These are phyloP conservation scores for Cryphonectria naterciae DNA, from an alignment of 2,329 filamentous ascomycete genomes.

Conservation along the genomic window DNA sequence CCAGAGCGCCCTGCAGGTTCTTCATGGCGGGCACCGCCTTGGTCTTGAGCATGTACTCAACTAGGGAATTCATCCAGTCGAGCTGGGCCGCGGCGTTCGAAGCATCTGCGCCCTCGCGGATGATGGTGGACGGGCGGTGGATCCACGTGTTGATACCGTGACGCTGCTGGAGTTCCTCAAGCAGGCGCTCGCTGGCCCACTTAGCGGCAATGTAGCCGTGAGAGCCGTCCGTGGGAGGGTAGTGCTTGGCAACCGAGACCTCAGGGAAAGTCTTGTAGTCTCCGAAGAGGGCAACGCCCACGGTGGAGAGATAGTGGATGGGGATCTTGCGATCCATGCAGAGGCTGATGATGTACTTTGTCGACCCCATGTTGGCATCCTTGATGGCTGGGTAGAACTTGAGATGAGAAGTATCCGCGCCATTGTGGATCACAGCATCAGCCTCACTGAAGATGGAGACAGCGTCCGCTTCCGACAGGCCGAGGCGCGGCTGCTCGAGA, in stretches of 20 bases:
- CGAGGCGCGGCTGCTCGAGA: constrained; percentile 32
- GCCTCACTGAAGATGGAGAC: constrained; percentile 21
- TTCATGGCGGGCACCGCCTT: background rate
- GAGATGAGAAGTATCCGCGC: constrained; percentile 41
- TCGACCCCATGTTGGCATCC: constrained; percentile 37
- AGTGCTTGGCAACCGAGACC: background rate
- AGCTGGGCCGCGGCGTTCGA: background rate
- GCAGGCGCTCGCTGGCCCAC: constrained; percentile 44
- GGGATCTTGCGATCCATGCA: constrained; percentile 35
- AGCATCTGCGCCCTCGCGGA: background rate
- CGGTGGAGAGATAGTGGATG: constrained; percentile 44
- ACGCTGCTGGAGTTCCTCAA: constrained; percentile 38
- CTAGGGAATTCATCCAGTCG: background rate
- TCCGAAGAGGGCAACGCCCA: constrained; percentile 5
- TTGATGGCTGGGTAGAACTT: constrained; percentile 39
- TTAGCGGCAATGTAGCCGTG: constrained; percentile 44
- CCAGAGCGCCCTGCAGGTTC: background rate
- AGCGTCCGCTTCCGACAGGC: constrained; percentile 29
- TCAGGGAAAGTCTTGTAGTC: background rate
- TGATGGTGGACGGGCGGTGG: background rate
- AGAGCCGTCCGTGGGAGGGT: constrained; percentile 16
- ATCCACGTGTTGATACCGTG: background rate
- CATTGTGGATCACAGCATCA: constrained; percentile 52
- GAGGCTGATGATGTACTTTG: constrained; percentile 35
- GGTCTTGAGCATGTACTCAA: background rate